These are phyloP conservation scores for Rhizopogon salebrosus DNA, from an alignment of 768 basidiomycete species.

Conservation along the genomic window DNA sequence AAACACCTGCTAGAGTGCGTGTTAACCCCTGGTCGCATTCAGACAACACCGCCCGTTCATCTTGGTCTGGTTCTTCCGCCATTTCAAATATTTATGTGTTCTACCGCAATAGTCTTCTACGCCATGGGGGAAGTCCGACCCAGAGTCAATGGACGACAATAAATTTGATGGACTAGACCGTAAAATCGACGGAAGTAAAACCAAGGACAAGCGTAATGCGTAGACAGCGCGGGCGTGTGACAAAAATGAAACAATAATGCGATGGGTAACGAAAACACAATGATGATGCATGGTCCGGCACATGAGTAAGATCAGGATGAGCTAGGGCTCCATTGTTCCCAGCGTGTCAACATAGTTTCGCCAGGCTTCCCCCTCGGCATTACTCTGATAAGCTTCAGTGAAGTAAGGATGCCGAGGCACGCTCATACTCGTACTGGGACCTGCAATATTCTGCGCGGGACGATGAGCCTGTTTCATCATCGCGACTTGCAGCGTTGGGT, in stretches of 20 bases:
- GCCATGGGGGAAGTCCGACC: too few relatives aligned
- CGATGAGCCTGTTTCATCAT: neutral
- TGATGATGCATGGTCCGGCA: neutral
- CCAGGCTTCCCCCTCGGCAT: slow-evolving; percentile 36
- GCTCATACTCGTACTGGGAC: slow-evolving; percentile 1
- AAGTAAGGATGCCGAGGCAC: neutral
- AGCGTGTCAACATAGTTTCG: slow-evolving; percentile 30
- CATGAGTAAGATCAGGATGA: neutral
- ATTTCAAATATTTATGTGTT: too few relatives aligned
- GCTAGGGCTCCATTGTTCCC: slow-evolving; percentile 10
- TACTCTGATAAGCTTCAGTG: slow-evolving; percentile 1
- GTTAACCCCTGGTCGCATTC: too few relatives aligned
- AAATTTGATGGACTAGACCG: neutral
- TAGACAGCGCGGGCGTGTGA: neutral
- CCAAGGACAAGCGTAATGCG: neutral
- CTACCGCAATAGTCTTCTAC: too few relatives aligned
- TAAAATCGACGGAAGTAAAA: neutral
- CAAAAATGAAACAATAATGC: slow-evolving; percentile 1
- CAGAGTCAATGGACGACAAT: too few relatives aligned
- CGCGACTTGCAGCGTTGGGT: neutral
- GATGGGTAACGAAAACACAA: slow-evolving; percentile 1
- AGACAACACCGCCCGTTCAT: too few relatives aligned
- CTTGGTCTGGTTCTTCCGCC: too few relatives aligned
- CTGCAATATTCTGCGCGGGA: neutral
- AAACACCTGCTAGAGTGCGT: too few relatives aligned